Evolutionary conservation across 1,284 basidiomycete genomes (phyloP).

Genomic region (Ganoderma boninense): DNA sequence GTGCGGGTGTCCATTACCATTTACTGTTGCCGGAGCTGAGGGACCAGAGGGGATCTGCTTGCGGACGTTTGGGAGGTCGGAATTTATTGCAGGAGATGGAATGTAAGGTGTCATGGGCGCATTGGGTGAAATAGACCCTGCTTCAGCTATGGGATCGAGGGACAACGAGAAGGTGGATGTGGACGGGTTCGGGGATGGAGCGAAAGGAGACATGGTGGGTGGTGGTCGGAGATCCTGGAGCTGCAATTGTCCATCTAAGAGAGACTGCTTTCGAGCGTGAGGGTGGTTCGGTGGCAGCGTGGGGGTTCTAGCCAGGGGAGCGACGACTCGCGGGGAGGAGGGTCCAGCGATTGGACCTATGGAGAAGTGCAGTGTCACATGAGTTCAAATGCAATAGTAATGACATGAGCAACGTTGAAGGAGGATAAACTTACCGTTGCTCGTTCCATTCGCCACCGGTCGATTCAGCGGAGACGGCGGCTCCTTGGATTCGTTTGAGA

Average conservation of each 20-base stretch:
- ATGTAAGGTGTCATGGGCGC: slow-evolving; percentile 41
- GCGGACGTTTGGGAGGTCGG: slow-evolving; percentile 27
- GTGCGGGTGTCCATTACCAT: slow-evolving; percentile 27
- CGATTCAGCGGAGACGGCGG: slow-evolving; percentile 16
- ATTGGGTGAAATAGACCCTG: slow-evolving; percentile 36
- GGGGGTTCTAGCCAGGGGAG: slow-evolving; percentile 60
- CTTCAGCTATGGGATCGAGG: slow-evolving; percentile 75
- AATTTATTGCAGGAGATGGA: slow-evolving; percentile 34
- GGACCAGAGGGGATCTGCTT: slow-evolving; percentile 30
- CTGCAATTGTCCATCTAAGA: slow-evolving; percentile 63
- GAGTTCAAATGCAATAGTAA: not conserved
- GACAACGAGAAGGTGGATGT: slow-evolving; percentile 69
- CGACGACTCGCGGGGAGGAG: slow-evolving; percentile 46
- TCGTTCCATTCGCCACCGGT: not conserved
- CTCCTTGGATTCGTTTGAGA: slow-evolving; percentile 25
- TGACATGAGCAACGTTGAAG: not conserved
- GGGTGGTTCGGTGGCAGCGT: slow-evolving; percentile 70
- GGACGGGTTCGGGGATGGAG: slow-evolving; percentile 56
- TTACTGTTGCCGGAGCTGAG: slow-evolving; percentile 11
- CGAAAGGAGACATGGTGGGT: slow-evolving; percentile 46
- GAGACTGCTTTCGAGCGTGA: slow-evolving; percentile 78
- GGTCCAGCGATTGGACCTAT: slow-evolving; percentile 30
- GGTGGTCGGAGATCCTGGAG: slow-evolving; percentile 45
- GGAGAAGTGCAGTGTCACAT: not conserved
- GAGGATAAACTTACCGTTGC: slow-evolving; percentile 27